These are phyloP conservation scores for Candida parachauliodes DNA, from an alignment of 805 yeast species.

Conservation along the genomic window DNA sequence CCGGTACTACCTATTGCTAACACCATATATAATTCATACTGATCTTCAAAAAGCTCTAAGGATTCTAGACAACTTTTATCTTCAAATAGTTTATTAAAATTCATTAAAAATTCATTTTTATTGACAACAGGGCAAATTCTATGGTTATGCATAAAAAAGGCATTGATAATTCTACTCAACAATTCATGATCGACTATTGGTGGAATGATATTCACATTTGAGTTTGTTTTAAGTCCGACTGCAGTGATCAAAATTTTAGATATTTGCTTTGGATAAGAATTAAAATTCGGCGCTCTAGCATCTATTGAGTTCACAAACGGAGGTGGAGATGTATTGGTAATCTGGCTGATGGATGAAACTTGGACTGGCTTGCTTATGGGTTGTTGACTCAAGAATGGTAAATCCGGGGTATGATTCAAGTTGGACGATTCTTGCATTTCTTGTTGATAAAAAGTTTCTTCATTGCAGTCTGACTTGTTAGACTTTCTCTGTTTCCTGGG, in stretches of 20 bases:
- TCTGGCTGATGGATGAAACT: not conserved
- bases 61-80: conserved; percentile 7
- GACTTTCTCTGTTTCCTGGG: conserved; percentile 9
- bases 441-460: not conserved
- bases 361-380: not conserved
- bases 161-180: conserved; percentile 36
- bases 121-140: conserved; percentile 43
- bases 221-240: conserved; percentile 14
- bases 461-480: not conserved
- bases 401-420: not conserved
- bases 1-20: conserved; percentile 55
- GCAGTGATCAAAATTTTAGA: conserved; percentile 13
- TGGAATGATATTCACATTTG: conserved; percentile 12
- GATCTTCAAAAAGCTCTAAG: conserved; percentile 20
- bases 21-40: conserved; percentile 49
- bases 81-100: conserved; percentile 22
- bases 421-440: not conserved
- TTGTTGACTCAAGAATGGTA: not conserved
- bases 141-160: conserved; percentile 44
- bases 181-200: conserved; percentile 23
- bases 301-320: conserved; percentile 25
- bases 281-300: conserved; percentile 22
- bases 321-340: conserved; percentile 11
- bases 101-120: conserved; percentile 31
- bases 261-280: conserved; percentile 15